phyloP scores from a whole-genome alignment of 169 alveolate genomes.

The Toxoplasma gondii region DNA sequence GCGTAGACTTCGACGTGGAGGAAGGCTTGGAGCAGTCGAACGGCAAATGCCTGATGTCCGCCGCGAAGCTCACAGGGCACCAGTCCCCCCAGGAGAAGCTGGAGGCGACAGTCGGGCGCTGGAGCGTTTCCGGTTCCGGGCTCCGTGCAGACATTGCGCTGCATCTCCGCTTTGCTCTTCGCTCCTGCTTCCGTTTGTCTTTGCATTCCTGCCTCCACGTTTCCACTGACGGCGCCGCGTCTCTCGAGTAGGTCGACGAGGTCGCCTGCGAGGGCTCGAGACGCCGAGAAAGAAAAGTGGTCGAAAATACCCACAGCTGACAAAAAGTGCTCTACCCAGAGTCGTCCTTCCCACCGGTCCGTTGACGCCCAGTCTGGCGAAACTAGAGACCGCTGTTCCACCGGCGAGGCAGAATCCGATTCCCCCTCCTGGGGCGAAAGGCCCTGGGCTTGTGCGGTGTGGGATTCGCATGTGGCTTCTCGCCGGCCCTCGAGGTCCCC shows the following conservation, averaged over 20 bases:
- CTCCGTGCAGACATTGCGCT: neutral
- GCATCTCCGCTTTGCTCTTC: neutral
- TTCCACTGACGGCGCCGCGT: neutral
- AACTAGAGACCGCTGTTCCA: neutral
- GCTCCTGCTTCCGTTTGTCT: neutral
- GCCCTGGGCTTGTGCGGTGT: neutral
- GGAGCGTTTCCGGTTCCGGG: neutral
- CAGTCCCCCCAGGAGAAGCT: neutral
- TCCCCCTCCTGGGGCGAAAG: neutral
- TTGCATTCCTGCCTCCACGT: neutral
- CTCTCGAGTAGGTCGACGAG: neutral
- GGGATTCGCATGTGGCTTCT: neutral
- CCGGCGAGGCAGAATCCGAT: neutral
- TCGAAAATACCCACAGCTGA: neutral
- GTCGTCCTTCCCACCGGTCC: neutral
- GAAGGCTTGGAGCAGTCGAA: neutral
- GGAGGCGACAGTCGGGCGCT: neutral
- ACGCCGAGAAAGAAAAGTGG: neutral
- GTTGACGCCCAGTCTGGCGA: neutral
- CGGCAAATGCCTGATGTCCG: neutral
- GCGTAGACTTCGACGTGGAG: constrained; percentile 1
- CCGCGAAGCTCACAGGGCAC: neutral
- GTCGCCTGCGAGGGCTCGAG: constrained; percentile 4
- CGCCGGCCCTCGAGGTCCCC: neutral
- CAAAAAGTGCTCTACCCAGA: constrained; percentile 20